Conservation (phyloP, 2,329 filamentous ascomycete genomes). For the Nothopassalora personata region DNA sequence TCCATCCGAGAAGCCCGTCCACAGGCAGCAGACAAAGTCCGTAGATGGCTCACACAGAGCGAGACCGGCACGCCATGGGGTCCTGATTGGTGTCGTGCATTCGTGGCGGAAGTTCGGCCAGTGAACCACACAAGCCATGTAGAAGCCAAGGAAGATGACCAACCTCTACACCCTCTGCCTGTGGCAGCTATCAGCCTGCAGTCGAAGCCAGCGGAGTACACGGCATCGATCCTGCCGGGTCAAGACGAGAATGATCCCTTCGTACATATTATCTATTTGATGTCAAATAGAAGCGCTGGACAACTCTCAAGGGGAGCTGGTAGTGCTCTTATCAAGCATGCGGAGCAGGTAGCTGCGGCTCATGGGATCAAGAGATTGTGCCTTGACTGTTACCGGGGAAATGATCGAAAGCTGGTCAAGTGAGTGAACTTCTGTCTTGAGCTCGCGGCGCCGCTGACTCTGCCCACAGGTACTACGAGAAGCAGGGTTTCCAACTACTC, state of each 20-base stretch:
- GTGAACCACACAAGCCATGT: too few species aligned
- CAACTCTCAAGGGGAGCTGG: slow-evolving; percentile 10
- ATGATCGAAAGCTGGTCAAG: slow-evolving; percentile 15
- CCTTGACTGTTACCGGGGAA: slow-evolving; percentile 18
- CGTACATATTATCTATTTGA: slow-evolving; percentile 15
- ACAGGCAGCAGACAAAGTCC: slow-evolving; percentile 1
- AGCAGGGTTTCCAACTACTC: slow-evolving; percentile 13
- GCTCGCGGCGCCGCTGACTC: neutral
- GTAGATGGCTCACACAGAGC: slow-evolving; percentile 6
- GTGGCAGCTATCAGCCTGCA: slow-evolving; percentile 14
- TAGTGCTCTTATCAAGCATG: slow-evolving; percentile 9
- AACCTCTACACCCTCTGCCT: neutral
- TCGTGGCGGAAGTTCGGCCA: slow-evolving; percentile 6
- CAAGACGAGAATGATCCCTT: slow-evolving; percentile 15
- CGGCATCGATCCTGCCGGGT: slow-evolving; percentile 60
- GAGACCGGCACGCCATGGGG: slow-evolving; percentile 5
- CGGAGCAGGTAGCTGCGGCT: slow-evolving; percentile 5
- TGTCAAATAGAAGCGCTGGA: slow-evolving; percentile 14
- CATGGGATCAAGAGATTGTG: slow-evolving; percentile 10
- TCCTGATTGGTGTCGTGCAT: slow-evolving; percentile 12
- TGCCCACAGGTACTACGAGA: slow-evolving; percentile 15
- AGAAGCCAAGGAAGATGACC: neutral
- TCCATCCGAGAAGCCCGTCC: slow-evolving; percentile 3
- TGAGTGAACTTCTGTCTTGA: neutral
- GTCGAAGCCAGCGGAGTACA: slow-evolving; percentile 8